phyloP scores from a whole-genome alignment of 805 yeast species.

The Suhomyces sp. region DNA sequence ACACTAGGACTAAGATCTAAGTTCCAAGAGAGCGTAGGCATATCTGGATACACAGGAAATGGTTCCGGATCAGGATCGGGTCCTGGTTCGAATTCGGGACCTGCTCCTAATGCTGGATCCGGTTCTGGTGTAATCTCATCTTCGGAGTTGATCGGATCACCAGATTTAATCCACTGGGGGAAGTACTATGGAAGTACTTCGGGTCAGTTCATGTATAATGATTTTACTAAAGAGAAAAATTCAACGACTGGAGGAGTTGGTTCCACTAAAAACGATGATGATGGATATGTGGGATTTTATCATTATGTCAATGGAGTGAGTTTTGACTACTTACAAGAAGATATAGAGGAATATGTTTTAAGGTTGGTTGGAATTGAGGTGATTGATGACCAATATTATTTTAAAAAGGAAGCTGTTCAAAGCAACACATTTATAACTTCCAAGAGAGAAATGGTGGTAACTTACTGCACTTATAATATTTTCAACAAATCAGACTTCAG shows the following conservation, averaged over 20 bases:
- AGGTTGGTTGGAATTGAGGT: constrained; percentile 27
- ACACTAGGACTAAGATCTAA: constrained; percentile 25
- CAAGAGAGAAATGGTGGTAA: constrained; percentile 39
- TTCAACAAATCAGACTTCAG: constrained; percentile 75
- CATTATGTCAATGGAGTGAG: constrained; percentile 40
- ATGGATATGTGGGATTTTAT: constrained; percentile 40
- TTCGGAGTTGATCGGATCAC: constrained; percentile 29
- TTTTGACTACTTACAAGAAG: constrained; percentile 16
- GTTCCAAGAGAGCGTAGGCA: constrained; percentile 15
- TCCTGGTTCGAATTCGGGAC: neutral
- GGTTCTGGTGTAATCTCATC: constrained; percentile 8
- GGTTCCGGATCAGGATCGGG: neutral
- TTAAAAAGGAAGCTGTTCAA: constrained; percentile 12
- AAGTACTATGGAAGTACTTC: constrained; percentile 32
- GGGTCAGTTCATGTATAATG: constrained; percentile 25
- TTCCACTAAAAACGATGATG: constrained; percentile 26
- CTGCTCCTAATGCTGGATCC: neutral
- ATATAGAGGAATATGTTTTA: constrained; percentile 30
- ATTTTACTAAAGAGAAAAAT: constrained; percentile 18
- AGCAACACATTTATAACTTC: constrained; percentile 7
- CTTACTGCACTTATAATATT: constrained; percentile 70
- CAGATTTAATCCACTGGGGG: constrained; percentile 42
- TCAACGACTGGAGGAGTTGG: neutral
- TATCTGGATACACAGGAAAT: neutral
- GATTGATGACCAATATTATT: constrained; percentile 15